Conservation (phyloP, 2,329 filamentous ascomycete species). For the Neoascochyta sp. region DNA sequence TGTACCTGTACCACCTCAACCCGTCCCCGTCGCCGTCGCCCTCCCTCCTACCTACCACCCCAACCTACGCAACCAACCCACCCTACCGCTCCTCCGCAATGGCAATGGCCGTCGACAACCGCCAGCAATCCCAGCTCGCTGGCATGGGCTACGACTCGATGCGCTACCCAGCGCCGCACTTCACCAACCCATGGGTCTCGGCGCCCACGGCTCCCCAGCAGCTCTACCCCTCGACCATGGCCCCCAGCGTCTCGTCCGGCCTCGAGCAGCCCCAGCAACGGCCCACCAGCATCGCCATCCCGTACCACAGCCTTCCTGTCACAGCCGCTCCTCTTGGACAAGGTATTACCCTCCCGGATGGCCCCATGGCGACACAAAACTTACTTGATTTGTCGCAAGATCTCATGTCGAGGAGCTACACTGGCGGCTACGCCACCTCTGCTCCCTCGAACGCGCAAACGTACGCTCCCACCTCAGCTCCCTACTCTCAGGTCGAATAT, state of each 20-base stretch:
- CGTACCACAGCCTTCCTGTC: slow-evolving; percentile 71
- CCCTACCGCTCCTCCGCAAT: slow-evolving; percentile 47
- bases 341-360: slow-evolving; percentile 63
- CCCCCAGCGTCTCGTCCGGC: slow-evolving; percentile 48
- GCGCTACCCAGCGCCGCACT: slow-evolving; percentile 70
- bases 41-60: too few relatives aligned
- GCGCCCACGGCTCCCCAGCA: slow-evolving; percentile 56
- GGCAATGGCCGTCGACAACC: slow-evolving; percentile 93
- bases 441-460: slow-evolving; percentile 63
- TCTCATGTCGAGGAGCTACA: slow-evolving; percentile 69
- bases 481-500: slow-evolving; percentile 76
- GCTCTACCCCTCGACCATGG: slow-evolving; percentile 64
- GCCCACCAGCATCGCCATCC: slow-evolving; percentile 62
- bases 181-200: slow-evolving; percentile 84
- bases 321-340: slow-evolving; percentile 68
- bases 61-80: too few relatives aligned
- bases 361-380: slow-evolving; percentile 60
- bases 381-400: slow-evolving; percentile 73
- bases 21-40: slow-evolving; percentile 8
- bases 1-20: too few relatives aligned
- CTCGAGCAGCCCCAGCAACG: slow-evolving; percentile 52
- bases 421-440: slow-evolving; percentile 64
- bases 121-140: slow-evolving; percentile 67
- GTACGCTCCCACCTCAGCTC: slow-evolving; percentile 64
- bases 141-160: slow-evolving; percentile 75